phyloP scores from a whole-genome alignment of 257 asterid genomes.

The Solanum pennellii region DNA sequence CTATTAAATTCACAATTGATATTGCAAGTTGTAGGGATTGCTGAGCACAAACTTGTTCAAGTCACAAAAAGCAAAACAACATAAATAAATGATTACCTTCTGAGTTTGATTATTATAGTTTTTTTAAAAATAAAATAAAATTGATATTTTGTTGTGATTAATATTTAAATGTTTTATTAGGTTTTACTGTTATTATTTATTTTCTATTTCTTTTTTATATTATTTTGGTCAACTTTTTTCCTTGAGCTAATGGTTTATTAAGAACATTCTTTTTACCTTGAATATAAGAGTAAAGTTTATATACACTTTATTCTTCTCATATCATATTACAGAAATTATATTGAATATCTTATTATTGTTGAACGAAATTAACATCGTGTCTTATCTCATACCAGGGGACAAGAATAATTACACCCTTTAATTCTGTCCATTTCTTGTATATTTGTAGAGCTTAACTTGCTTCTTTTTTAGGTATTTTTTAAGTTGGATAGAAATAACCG shows the following conservation, averaged over 20 bases:
- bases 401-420: background rate
- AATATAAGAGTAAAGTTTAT: too few relatives aligned
- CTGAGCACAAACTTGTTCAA: background rate
- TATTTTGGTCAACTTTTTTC: too few relatives aligned
- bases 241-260: too few relatives aligned
- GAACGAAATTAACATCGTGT: background rate
- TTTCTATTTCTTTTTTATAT: too few relatives aligned
- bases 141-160: too few relatives aligned
- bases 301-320: accelerated
- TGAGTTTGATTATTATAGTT: too few relatives aligned
- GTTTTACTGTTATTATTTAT: too few relatives aligned
- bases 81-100: background rate
- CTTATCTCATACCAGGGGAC: background rate
- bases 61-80: background rate
- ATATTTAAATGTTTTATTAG: background rate
- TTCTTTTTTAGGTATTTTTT: background rate
- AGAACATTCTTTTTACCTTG: too few relatives aligned
- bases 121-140: too few relatives aligned
- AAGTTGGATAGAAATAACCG: accelerated
- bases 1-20: background rate
- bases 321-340: too few relatives aligned
- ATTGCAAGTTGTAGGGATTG: background rate
- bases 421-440: background rate
- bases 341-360: too few relatives aligned
- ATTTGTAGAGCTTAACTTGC: background rate